phyloP scores from a whole-genome alignment of 1,284 basidiomycete genomes.

The Papiliotrema flavescens region DNA sequence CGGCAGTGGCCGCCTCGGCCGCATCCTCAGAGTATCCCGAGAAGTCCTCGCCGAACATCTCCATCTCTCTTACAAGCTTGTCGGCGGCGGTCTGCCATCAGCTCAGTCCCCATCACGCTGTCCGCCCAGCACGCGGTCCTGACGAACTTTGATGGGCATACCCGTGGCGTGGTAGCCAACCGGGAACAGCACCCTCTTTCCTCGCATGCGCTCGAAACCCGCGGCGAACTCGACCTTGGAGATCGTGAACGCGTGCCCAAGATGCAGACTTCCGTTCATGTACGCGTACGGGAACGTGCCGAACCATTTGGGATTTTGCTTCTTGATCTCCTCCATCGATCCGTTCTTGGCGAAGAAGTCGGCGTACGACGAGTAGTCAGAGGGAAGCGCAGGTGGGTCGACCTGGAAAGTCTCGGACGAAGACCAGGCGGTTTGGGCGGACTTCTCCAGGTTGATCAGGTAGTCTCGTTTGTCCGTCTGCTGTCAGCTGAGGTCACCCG shows the following conservation, averaged over 20 bases:
- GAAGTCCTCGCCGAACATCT: conserved; percentile 90
- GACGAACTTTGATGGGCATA: conserved; percentile 92
- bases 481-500: conserved; percentile 10
- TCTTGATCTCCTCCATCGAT: conserved; percentile 50
- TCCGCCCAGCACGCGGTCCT: background rate
- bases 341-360: conserved; percentile 52
- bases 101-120: background rate
- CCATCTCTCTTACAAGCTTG: conserved; percentile 96
- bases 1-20: conserved; percentile 17
- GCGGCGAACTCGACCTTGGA: conserved; percentile 97
- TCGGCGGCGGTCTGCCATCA: conserved; percentile 75
- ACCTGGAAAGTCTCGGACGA: conserved; percentile 65
- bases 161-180: conserved; percentile 96
- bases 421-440: conserved; percentile 78
- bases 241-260: conserved; percentile 97
- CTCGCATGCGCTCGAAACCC: conserved; percentile 92
- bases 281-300: conserved; percentile 94
- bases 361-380: conserved; percentile 61
- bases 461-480: conserved; percentile 91
- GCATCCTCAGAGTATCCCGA: conserved; percentile 62
- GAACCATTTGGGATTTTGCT: conserved; percentile 90
- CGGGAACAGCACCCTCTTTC: conserved; percentile 91
- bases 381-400: conserved; percentile 68
- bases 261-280: conserved; percentile 97
- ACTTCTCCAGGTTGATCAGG: conserved; percentile 74